phyloP scores from a whole-genome alignment of 768 basidiomycete genomes.

The Podaxis rugospora region DNA sequence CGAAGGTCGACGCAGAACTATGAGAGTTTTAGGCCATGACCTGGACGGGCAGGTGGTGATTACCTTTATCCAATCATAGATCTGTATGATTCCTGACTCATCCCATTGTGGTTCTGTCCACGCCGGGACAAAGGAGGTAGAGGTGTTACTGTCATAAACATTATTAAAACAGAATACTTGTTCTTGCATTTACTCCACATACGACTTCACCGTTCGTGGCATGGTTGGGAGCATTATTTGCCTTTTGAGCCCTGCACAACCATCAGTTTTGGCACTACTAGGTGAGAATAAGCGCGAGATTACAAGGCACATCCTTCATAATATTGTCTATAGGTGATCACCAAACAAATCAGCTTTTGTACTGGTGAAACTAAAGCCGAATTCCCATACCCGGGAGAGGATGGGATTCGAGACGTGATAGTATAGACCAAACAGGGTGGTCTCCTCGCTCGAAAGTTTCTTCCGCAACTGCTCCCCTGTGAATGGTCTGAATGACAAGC shows the following conservation, averaged over 20 bases:
- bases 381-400: neutral
- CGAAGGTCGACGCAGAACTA: slow-evolving; percentile 22
- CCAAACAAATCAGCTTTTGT: neutral
- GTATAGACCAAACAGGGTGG: neutral
- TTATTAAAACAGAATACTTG: neutral
- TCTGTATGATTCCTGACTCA: neutral
- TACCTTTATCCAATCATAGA: slow-evolving; percentile 21
- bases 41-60: neutral
- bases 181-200: neutral
- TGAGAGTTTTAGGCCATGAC: neutral
- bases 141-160: neutral
- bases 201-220: neutral
- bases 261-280: neutral
- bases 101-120: neutral
- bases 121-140: neutral
- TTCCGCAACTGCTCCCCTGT: neutral
- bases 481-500: neutral
- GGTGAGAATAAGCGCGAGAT: neutral
- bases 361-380: neutral
- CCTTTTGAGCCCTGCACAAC: neutral
- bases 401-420: neutral
- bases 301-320: neutral
- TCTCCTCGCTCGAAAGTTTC: neutral
- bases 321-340: neutral
- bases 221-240: neutral